Conservation (phyloP, 164 flowering plant species). For the Warburgia ugandensis region DNA sequence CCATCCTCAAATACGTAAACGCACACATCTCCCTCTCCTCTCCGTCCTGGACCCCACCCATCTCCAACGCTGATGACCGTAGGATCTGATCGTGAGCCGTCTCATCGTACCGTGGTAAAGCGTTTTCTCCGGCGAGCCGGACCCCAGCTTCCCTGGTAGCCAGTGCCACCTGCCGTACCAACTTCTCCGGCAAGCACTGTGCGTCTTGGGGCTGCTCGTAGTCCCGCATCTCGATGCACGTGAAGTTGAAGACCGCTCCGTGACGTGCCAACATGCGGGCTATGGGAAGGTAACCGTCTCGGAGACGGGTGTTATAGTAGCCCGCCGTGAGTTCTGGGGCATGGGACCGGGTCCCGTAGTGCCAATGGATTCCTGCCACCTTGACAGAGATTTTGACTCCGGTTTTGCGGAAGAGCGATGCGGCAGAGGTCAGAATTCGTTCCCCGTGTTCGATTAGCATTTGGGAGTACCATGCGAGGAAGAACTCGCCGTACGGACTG, state of each 20-base stretch:
- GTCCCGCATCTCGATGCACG: slow-evolving; percentile 95
- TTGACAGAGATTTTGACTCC: slow-evolving; percentile 77
- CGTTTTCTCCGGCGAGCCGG: slow-evolving; percentile 94
- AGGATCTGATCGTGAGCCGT: slow-evolving; percentile 72
- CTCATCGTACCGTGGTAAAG: slow-evolving; percentile 77
- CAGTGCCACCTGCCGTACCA: slow-evolving; percentile 71
- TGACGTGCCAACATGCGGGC: slow-evolving; percentile 84
- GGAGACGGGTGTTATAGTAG: slow-evolving; percentile 79
- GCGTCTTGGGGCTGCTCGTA: slow-evolving; percentile 94
- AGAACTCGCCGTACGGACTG: slow-evolving; percentile 70
- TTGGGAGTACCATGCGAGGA: slow-evolving; percentile 88
- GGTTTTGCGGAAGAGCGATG: slow-evolving; percentile 31
- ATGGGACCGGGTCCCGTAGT: slow-evolving; percentile 82
- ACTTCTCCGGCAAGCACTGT: slow-evolving; percentile 72
- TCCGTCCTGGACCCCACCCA: slow-evolving; percentile 20
- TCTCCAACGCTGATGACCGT: slow-evolving; percentile 32
- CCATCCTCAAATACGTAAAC: slow-evolving; percentile 90
- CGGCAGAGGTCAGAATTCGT: slow-evolving; percentile 54
- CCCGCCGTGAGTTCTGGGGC: slow-evolving; percentile 99
- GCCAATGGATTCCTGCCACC: slow-evolving; percentile 96
- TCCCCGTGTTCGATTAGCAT: slow-evolving; percentile 88
- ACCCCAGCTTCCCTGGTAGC: slow-evolving; percentile 55
- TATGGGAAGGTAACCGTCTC: slow-evolving; percentile 82
- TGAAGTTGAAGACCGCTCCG: slow-evolving; percentile 83
- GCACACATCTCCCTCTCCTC: slow-evolving; percentile 65